Evolutionary conservation across 345 rosid species (phyloP).

Genomic region (Euphorbia peplus): DNA sequence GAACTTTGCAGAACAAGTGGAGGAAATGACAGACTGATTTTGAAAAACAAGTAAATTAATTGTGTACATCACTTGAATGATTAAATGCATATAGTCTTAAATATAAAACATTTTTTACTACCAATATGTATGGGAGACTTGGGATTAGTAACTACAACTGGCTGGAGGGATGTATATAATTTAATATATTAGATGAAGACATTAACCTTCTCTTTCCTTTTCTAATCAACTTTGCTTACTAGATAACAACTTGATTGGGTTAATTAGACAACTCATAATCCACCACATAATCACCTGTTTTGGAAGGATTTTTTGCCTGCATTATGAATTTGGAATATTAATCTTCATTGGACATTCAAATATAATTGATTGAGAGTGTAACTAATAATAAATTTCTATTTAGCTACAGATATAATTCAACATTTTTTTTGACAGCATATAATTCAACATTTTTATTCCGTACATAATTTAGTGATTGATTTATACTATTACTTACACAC

Average conservation of each 20-base stretch:
- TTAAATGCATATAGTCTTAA: conserved; percentile 22
- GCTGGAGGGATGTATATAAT: no score
- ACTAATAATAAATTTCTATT: no score
- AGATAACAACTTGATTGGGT: background rate
- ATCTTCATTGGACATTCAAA: no score
- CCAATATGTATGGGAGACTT: background rate
- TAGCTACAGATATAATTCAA: no score
- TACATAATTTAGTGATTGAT: no score
- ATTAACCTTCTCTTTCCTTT: background rate
- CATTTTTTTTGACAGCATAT: no score
- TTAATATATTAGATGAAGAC: background rate
- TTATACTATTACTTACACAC: no score
- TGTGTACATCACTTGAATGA: conserved; percentile 10
- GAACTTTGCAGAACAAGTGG: background rate
- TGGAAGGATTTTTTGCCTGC: no score
- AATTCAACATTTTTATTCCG: no score
- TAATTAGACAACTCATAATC: background rate
- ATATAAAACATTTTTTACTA: background rate
- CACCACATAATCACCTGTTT: conserved; percentile 3
- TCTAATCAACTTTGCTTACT: background rate
- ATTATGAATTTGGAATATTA: no score
- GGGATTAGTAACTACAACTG: conserved; percentile 18
- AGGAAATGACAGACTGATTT: background rate
- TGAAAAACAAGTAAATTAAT: conserved; percentile 22
- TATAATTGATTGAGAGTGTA: no score